Base-by-base conservation (phyloP, 116 monocot species). In the Zostera marina region DNA sequence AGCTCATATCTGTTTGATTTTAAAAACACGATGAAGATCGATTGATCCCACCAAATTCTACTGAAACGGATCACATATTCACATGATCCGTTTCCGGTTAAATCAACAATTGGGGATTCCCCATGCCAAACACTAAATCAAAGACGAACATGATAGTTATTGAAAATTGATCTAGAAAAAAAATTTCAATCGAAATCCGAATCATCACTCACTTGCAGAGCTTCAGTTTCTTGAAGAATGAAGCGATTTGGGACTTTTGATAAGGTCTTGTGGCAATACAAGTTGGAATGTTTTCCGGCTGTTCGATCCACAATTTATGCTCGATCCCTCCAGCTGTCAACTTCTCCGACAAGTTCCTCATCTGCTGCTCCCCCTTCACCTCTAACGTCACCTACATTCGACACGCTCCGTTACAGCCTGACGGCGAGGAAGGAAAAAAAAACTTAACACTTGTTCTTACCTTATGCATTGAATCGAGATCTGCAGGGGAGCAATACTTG, bases 191-290 rank as follows among this genome's bases (percentile, higher is more conserved):
- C n/a, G n/a, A n/a, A n/a, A n/a, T n/a, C n/a, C n/a, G n/a, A n/a
- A n/a, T n/a, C n/a, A n/a, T n/a, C n/a, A n/a, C n/a, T 86, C 73
- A 96, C 63, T 80, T 96, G 74, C 96, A 96, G 8, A 96, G 89
- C 77, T 89, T 85, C 56, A 96, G 78, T 70, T 89, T 96, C 78
- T 82, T 96, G 61, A 96, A 96, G 76, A 74, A 82, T 1, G 89
- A 54, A 10, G 78, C 75, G 6, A 80, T 80, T 11, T 70, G 60
- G 7, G 82, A 75, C 43, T 80, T 84, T 3, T 73, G 80, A 63
- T 69, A 96, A 0, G 96, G 96, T 48, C 80, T 52, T 0, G 89
- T 89, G 5, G 89, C 85, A 19, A 96, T 61, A 76, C 89, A 96
- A 8, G 96, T 89, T 0, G 80, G 80, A 5, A 83, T 72, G 73